A percentile compares a stretch with the other conserved stretches of the same genome.
phyloP scores from a whole-genome alignment of 441 rosid genomes.

The Rhodomyrtus psidioides region DNA sequence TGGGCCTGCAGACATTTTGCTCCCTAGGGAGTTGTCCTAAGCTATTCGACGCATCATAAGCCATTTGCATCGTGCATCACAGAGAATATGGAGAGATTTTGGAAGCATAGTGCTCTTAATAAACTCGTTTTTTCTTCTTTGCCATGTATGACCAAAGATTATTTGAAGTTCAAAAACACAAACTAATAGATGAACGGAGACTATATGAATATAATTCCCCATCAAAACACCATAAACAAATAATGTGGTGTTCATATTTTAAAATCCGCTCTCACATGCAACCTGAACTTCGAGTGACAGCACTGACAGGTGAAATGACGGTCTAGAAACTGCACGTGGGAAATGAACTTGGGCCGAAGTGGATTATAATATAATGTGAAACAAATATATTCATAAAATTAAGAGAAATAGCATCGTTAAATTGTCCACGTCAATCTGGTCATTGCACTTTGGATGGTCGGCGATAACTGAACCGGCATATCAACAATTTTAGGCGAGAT shows the following conservation, averaged over 20 bases:
- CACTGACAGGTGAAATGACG: background rate
- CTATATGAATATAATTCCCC: background rate
- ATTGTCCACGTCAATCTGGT: background rate
- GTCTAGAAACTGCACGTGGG: fast-evolving
- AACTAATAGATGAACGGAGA: background rate
- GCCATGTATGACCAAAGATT: too few species aligned
- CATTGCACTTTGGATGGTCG: too few species aligned
- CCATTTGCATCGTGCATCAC: background rate
- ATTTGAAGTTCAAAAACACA: background rate
- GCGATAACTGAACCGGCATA: too few species aligned
- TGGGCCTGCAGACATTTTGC: background rate
- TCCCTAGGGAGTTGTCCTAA: background rate
- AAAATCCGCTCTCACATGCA: background rate
- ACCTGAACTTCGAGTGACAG: background rate
- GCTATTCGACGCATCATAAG: background rate
- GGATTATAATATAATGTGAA: background rate
- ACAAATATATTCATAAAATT: too few species aligned
- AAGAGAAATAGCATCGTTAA: background rate
- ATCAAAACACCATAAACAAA: background rate
- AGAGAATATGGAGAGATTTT: background rate
- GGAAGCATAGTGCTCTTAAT: background rate
- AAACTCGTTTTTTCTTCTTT: background rate
- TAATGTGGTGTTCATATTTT: background rate
- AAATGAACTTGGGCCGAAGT: background rate
- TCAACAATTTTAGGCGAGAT: too few species aligned